These are phyloP conservation scores for Nemania serpens DNA, from an alignment of 2,329 filamentous ascomycete genomes.

Conservation along the genomic window DNA sequence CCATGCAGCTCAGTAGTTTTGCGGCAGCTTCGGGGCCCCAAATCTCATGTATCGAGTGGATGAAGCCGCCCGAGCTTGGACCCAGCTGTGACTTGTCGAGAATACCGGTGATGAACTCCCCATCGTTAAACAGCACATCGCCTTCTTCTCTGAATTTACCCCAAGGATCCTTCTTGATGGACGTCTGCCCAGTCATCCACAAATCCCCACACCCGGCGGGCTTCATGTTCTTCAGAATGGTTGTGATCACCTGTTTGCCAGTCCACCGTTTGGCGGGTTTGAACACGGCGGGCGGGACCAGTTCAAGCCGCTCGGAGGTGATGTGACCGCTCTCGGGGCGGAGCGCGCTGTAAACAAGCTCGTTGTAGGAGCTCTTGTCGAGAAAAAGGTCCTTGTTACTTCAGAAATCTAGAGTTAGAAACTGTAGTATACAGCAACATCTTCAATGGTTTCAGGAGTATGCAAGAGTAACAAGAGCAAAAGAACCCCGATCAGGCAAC, in stretches of 20 bases:
- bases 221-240: conserved; percentile 88
- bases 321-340: conserved; percentile 91
- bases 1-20: conserved; percentile 85
- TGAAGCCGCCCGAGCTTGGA: conserved; percentile 80
- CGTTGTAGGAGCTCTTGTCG: conserved; percentile 83
- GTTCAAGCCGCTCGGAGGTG: conserved; percentile 77
- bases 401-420: too few species aligned
- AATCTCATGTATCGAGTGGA: conserved; percentile 91
- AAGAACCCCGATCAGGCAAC: too few species aligned
- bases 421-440: too few species aligned
- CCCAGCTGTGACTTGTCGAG: conserved; percentile 96
- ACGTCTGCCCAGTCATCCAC: conserved; percentile 78
- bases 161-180: conserved; percentile 81
- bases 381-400: conserved; percentile 91
- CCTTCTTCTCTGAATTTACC: conserved; percentile 76
- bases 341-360: conserved; percentile 88
- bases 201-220: conserved; percentile 76
- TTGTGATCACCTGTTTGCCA: conserved; percentile 93
- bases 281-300: conserved; percentile 78
- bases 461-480: too few species aligned
- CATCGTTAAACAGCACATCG: conserved; percentile 79
- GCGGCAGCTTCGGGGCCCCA: conserved; percentile 89
- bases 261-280: conserved; percentile 88
- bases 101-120: conserved; percentile 87
- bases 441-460: too few species aligned